Base-by-base conservation (phyloP, 2,329 filamentous ascomycete species). In the Epichloe amarillans region DNA sequence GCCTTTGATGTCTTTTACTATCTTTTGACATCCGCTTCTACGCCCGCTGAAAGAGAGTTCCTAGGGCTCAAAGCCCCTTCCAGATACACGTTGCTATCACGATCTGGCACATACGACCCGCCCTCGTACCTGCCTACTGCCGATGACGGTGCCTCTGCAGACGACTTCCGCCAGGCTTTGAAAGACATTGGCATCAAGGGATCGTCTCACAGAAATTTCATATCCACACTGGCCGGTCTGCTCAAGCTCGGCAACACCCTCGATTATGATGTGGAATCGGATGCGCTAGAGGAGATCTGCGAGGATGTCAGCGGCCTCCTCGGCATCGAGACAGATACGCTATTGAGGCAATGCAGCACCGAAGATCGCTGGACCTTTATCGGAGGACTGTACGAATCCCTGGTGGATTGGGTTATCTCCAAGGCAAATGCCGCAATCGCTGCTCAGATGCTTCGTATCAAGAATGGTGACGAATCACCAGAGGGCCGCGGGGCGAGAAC, bases 1-100 rank as follows among this genome's bases (percentile, higher is more conserved):
- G 93, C 91, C 3, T 98, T 98, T 59, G 91, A 98, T 62, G 93
- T 95, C 47, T 97, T 98, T 64, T 97, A 98, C 70, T 97, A 96
- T 61, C 80, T 98, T 1, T 76, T 97, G 41, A 94, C 90, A 0
- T 89, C 86, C n/a, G 86, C 87, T 0, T 95, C 93, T 0, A 93
- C 88, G 1, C 82, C 85, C 4, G 84, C 88, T 2, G 93, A 98
- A 69, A 77, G 88, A 51, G 91, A 97, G 63, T 95, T 90, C 54
- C 72, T 98, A 14, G 82, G 85, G 26, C 76, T 98, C 33, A 86
- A 88, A 67, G 74, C 82, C 8, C 80, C 87, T 3, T 84, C 86
- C 4, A 75, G 79, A 42, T 98, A 97, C 65, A 69, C 81, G 5
- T 72, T 98, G 1, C 74, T 98, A 17, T 82, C 86, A 54, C 83